Base-by-base conservation (phyloP, 176 grass and related monocot genomes). In the Avena eriantha region DNA sequence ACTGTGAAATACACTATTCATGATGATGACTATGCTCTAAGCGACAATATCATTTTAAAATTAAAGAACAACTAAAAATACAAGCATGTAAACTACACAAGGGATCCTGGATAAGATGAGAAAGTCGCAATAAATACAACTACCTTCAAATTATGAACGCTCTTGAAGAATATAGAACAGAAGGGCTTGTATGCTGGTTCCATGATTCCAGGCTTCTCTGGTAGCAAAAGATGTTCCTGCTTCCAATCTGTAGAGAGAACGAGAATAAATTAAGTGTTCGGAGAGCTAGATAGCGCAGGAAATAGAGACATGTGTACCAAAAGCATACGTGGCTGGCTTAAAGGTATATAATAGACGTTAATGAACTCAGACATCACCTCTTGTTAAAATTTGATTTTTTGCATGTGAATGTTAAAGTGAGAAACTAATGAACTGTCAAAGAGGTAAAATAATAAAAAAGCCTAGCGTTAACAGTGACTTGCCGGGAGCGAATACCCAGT, bases 191-290 rank as follows among this genome's bases (percentile, higher is more conserved):
- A 23, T 73, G 31, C 21, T 74, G 57, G 45, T 73, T 35, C 29
- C 48, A 36, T 43, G 22, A 0, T 41, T 50, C 71, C 1, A 29
- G 4, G 2, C 8, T 69, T 84, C 84, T 92, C 56, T 92, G 87
- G 55, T 89, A 89, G 77, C 90, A 92, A 57, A 92, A 89, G 73
- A 92, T 89, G 50, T 92, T 87, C 31, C 87, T 87, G 17, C n/a
- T 84, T 65, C 18, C 31, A 77, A 92, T 67, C 86, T 92, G 51
- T 8, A 70, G 16, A n/a, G 24, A 81, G 24, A n/a, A 66, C 26
- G 45, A 26, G 6, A 66, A 12, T 4, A 43, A 79, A 22, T 23
- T 59, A 85, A 80, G 35, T 86, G 24, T 50, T 75, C 12, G 13
- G 19, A 85, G 12, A 29, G 29, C 29, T 29, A 29, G 29, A 29